Evolutionary conservation across 1,139 yeast genomes (phyloP).

Genomic region (Meyerozyma guilliermondii): DNA sequence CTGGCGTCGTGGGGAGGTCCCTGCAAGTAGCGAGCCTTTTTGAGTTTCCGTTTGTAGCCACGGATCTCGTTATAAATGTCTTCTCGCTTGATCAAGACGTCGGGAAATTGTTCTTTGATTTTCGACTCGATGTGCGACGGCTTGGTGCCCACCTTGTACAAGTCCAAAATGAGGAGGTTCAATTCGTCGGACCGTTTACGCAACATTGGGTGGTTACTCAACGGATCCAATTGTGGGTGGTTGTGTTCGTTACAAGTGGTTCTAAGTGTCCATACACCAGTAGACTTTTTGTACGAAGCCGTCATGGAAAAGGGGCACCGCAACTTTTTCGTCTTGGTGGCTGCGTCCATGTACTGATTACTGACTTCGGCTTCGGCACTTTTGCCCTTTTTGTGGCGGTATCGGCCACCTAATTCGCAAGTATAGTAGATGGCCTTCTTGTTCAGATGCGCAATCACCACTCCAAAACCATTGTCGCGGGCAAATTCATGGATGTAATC

Average conservation of each 20-base stretch:
- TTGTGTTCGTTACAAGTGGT: conserved; percentile 56
- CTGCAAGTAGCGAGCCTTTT: conserved; percentile 18
- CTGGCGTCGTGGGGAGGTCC: conserved; percentile 9
- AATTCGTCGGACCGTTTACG: conserved; percentile 51
- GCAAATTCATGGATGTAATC: conserved; percentile 55
- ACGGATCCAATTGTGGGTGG: conserved; percentile 55
- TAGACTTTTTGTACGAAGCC: conserved; percentile 47
- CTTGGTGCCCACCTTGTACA: conserved; percentile 52
- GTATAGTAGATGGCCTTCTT: conserved; percentile 57
- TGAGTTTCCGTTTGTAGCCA: conserved; percentile 51
- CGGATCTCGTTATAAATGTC: conserved; percentile 56
- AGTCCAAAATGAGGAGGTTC: conserved; percentile 47
- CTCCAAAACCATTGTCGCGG: conserved; percentile 54
- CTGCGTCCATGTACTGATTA: conserved; percentile 26
- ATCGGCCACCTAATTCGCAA: conserved; percentile 57
- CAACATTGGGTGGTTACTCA: conserved; percentile 53
- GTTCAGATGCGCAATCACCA: conserved; percentile 56
- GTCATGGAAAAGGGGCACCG: conserved; percentile 58
- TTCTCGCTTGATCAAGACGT: conserved; percentile 50
- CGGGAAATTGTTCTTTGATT: conserved; percentile 50
- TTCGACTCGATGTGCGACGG: conserved; percentile 54
- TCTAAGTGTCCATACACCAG: conserved; percentile 48
- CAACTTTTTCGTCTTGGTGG: conserved; percentile 47
- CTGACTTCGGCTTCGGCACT: conserved; percentile 8
- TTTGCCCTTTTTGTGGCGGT: conserved; percentile 48